Base-by-base conservation (phyloP, 306 rosid species). In the Cicer arietinum region DNA sequence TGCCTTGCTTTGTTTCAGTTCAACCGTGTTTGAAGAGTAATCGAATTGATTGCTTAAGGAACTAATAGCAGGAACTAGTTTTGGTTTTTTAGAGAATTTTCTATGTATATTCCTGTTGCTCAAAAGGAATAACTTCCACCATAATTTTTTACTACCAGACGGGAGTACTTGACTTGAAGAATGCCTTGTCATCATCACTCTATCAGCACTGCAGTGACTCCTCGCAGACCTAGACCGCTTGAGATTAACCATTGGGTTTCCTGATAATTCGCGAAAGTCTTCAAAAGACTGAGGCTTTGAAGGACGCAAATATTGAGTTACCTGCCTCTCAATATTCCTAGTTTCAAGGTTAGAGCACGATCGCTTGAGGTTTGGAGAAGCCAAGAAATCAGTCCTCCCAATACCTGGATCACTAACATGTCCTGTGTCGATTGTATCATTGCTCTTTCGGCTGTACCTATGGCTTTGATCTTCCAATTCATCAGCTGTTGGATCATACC, bases 91-190 rank as follows among this genome's bases (percentile, higher is more conserved):
- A 7, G 74, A 65, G 79, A 43, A 42, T 16, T 88, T 65, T 66
- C 57, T 84, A 59, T 85, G 90, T 70, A 85, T 65, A 71, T 90
- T 94, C 82, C 90, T 82, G 67, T 91, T 96, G 88, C 97, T 94
- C 98, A 94, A 87, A 7, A 94, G 70, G 77, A 94, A 90, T 86
- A 94, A 71, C 76, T 89, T 87, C 97, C 97, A 91, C 98, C 98
- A 88, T 80, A 88, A 62, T 56, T 71, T 90, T 79, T 86, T 86
- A 52, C 92, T 88, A 71, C 96, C 74, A 10, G 94, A 91, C 78
- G 98, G 96, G 17, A 94, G 92, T 61, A 88, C 84, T 85, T 84
- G 96, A 86, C 96, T 90, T 8, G 91, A 91, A 57, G 94, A 94
- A 67, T 67, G 89, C 84, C 83, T 87, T 88, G 87, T 90, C 80